Conservation (phyloP, 148 eudicot genomes). For the Rhododendron vialii region DNA sequence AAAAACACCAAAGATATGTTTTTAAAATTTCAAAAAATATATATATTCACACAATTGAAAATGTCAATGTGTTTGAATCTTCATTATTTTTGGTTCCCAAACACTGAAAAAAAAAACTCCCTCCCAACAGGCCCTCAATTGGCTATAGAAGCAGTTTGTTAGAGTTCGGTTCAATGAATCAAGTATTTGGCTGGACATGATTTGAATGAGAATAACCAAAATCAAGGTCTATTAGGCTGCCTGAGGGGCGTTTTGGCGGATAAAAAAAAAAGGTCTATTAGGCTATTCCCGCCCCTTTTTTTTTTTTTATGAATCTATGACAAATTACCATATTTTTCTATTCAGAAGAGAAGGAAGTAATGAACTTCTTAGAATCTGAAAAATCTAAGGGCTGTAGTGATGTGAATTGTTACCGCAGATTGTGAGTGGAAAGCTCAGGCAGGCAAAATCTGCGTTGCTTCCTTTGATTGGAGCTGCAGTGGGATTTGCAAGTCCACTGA, state of each 20-base stretch:
- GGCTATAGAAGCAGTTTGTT: background rate
- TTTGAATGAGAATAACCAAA: background rate
- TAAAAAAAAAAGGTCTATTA: background rate
- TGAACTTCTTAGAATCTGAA: background rate
- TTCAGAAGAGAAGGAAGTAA: background rate
- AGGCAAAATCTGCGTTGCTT: slow-evolving; percentile 78
- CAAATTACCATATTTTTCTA: background rate
- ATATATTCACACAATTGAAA: background rate
- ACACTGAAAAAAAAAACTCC: background rate
- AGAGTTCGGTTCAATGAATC: background rate
- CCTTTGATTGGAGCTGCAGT: slow-evolving; percentile 88
- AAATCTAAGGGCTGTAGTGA: background rate
- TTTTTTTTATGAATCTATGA: background rate
- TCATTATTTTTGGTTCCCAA: background rate
- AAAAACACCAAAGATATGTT: background rate
- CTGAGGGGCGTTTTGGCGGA: no score
- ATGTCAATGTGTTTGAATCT: background rate
- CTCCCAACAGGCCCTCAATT: background rate
- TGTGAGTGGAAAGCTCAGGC: slow-evolving; percentile 93
- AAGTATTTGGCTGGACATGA: background rate
- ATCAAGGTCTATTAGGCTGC: background rate
- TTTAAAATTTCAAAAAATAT: background rate
- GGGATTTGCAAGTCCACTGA: slow-evolving; percentile 76
- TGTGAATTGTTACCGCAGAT: slow-evolving; percentile 34
- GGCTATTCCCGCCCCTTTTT: background rate